Evolutionary conservation across 768 basidiomycete species (phyloP), one percentile per base, ranked within the genome.

Genomic region (Crepidotus variabilis): DNA sequence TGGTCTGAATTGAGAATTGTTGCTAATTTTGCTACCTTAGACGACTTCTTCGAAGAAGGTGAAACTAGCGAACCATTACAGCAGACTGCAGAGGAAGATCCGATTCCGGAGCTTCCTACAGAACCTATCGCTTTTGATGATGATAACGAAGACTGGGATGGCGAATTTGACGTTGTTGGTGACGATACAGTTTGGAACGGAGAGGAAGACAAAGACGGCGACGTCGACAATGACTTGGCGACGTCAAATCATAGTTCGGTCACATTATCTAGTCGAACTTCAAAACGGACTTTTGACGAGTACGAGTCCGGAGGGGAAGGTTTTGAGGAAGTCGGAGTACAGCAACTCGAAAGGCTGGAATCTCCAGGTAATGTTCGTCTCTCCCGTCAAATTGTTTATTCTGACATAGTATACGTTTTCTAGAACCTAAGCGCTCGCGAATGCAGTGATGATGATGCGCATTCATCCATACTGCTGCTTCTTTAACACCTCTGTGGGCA

Each of bases 231-330:
- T 51, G 75, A 78, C 47, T 72, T 76, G 24, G 72, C 76, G 13
- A 69, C 67, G 7, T 82, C 80, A 14, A 78, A 78, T 56, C 70
- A 81, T 54, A 86, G 79, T 47, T 84, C 80, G 16, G 70, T 75
- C 49, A 83, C 84, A 1, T 69, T 85, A 50, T 83, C 82, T 11
- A 85, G 83, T 63, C 81, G 72, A 63, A 72, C 80, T 39, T 83
- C 83, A 13, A 87, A 87, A 68, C 78, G 84, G 39, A 80, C 80
- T 55, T 75, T 81, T 56, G 78, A 81, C 28, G 68, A 71, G 35
- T 65, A 72, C 57, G 80, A 78, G 51, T 56, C 62, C 18, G 76
- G 72, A 23, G 68, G 66, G 32, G 72, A 72, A 36, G 70, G 65
- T 11, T 59, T 61, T 33, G 76, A 74, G 13, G 63, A 70, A 24